Evolutionary conservation across 768 basidiomycete species (phyloP).

Genomic region (Russula olivacea): DNA sequence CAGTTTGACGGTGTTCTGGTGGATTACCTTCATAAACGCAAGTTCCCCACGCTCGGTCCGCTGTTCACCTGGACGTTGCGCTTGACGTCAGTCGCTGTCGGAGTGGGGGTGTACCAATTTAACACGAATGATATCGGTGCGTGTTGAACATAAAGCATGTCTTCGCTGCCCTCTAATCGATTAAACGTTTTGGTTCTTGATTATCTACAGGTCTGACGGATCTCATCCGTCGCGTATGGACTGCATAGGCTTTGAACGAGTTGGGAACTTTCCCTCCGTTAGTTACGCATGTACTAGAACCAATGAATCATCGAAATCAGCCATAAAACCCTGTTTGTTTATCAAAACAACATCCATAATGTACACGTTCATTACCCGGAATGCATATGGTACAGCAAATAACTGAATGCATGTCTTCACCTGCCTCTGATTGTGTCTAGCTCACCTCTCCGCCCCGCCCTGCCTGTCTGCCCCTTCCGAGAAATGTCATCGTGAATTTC

Average conservation of each 20-base stretch:
- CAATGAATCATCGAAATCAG: too few species aligned
- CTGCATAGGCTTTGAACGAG: conserved; percentile 43
- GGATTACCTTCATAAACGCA: conserved; percentile 91
- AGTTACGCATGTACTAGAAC: too few species aligned
- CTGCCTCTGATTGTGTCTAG: neutral
- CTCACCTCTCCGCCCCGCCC: too few species aligned
- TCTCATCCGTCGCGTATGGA: conserved; percentile 77
- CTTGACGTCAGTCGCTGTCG: conserved; percentile 67
- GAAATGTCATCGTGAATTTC: neutral
- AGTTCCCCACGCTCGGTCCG: conserved; percentile 80
- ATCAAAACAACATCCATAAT: neutral
- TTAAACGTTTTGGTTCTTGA: conserved; percentile 2
- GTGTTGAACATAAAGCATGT: conserved; percentile 29
- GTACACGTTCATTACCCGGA: neutral
- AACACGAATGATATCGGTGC: conserved; percentile 77
- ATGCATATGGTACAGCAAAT: neutral
- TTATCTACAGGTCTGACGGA: conserved; percentile 67
- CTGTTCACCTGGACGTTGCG: conserved; percentile 71
- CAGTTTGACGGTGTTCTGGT: conserved; percentile 73
- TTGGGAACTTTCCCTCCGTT: too few species aligned
- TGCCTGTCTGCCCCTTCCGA: neutral
- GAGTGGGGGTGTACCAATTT: conserved; percentile 83
- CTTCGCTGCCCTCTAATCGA: neutral
- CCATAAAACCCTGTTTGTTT: too few species aligned
- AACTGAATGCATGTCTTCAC: neutral